A percentile compares a stretch with the other conserved stretches of the same genome.
These are phyloP conservation scores for Eremothecium coryli DNA, from an alignment of 1,139 yeast species.

Conservation along the genomic window DNA sequence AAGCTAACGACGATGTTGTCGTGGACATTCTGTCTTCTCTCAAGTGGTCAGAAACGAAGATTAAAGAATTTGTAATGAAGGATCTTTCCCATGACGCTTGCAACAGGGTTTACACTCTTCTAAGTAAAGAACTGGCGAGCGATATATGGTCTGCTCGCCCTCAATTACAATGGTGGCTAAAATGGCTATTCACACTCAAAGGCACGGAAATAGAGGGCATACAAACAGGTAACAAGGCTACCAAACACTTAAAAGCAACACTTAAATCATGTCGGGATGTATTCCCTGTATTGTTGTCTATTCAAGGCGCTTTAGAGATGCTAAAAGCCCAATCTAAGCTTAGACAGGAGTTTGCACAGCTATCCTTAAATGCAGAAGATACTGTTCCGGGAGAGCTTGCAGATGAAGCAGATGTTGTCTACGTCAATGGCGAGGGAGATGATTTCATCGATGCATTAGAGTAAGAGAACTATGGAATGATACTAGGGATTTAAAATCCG, in stretches of 20 bases:
- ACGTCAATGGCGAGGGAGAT: conserved; percentile 45
- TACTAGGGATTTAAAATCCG: too few relatives aligned
- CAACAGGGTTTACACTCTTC: conserved; percentile 13
- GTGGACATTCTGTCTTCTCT: conserved; percentile 12
- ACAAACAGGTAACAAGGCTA: conserved; percentile 19
- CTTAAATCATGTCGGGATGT: conserved; percentile 23
- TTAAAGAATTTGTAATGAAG: conserved; percentile 18
- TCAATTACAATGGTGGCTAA: conserved; percentile 20
- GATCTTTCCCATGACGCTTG: conserved; percentile 14
- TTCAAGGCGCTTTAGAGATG: conserved; percentile 79
- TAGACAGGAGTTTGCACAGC: conserved; percentile 43
- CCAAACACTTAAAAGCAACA: conserved; percentile 23
- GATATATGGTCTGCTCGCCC: conserved; percentile 19
- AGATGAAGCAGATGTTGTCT: conserved; percentile 37
- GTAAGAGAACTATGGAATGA: background rate
- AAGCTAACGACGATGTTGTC: conserved; percentile 11
- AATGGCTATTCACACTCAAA: conserved; percentile 23
- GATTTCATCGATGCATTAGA: conserved; percentile 36
- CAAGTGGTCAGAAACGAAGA: conserved; percentile 23
- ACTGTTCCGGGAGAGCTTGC: conserved; percentile 12
- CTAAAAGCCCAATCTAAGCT: conserved; percentile 64
- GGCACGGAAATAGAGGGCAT: conserved; percentile 11
- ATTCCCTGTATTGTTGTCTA: conserved; percentile 63
- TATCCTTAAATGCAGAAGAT: conserved; percentile 16
- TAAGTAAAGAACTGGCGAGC: conserved; percentile 15